These are phyloP conservation scores for Hyaloscypha hepaticicola DNA, from an alignment of 495 filamentous ascomycete genomes.

Conservation along the genomic window DNA sequence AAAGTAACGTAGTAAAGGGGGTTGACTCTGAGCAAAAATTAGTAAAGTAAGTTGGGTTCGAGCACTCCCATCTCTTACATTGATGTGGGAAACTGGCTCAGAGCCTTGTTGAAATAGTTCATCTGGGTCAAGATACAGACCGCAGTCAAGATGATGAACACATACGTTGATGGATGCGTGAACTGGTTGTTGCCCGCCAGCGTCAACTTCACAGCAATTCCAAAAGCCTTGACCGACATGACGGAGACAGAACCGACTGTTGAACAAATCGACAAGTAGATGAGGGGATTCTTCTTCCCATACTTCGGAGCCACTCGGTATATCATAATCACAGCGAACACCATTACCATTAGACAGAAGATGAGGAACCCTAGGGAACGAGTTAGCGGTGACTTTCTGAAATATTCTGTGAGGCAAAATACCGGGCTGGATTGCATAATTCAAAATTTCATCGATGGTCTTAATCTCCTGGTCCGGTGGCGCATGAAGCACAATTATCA, in stretches of 20 bases:
- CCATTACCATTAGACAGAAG: conserved; percentile 72
- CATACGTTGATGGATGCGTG: conserved; percentile 88
- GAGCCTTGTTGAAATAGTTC: conserved; percentile 99
- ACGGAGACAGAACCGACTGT: conserved; percentile 95
- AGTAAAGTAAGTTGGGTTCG: not conserved
- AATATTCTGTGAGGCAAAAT: conserved; percentile 31
- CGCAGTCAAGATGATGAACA: conserved; percentile 87
- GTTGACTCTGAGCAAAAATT: conserved; percentile 71
- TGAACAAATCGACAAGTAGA: conserved; percentile 96
- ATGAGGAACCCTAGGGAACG: conserved; percentile 74
- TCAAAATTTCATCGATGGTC: conserved; percentile 82
- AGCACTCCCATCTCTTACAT: conserved; percentile 60
- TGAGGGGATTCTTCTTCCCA: conserved; percentile 90
- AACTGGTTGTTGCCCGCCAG: conserved; percentile 92
- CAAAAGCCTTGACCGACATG: conserved; percentile 98
- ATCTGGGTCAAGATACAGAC: conserved; percentile 98
- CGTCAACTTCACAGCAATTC: conserved; percentile 93
- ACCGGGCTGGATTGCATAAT: conserved; percentile 89
- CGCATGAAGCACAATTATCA: conserved; percentile 96
- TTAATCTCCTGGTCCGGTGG: conserved; percentile 88
- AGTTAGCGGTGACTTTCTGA: not conserved
- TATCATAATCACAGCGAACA: conserved; percentile 91
- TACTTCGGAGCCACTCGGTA: conserved; percentile 86
- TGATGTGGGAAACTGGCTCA: conserved; percentile 94
- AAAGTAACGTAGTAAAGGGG: conserved; percentile 99